Conservation (phyloP, 106 monocot genomes). For the Ottelia alismoides region DNA sequence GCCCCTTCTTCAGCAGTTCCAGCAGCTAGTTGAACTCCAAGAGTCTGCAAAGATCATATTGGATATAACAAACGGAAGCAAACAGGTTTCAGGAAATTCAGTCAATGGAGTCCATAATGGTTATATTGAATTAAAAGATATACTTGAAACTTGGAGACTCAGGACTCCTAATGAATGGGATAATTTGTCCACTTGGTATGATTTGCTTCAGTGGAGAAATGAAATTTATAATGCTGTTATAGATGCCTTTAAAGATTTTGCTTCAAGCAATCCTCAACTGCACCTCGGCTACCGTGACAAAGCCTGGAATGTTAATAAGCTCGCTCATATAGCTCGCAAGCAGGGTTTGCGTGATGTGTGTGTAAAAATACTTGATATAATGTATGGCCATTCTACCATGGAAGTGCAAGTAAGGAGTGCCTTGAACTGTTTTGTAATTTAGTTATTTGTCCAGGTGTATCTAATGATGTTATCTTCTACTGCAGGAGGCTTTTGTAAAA, state of each 20-base stretch:
- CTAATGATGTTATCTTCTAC: not conserved
- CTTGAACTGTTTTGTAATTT: not conserved
- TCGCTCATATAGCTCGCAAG: slow-evolving; percentile 90
- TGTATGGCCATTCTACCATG: slow-evolving; percentile 99
- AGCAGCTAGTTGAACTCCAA: slow-evolving; percentile 94
- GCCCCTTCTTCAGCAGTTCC: slow-evolving; percentile 92
- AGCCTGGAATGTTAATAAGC: slow-evolving; percentile 99
- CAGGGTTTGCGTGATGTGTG: slow-evolving; percentile 96
- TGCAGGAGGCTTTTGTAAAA: slow-evolving; percentile 99
- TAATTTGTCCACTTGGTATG: slow-evolving; percentile 88
- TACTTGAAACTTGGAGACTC: slow-evolving; percentile 95
- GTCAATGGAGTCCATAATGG: slow-evolving; percentile 42
- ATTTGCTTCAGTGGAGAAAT: slow-evolving; percentile 99
- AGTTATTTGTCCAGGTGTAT: not conserved
- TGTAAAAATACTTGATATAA: slow-evolving; percentile 92
- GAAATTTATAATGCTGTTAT: slow-evolving; percentile 97
- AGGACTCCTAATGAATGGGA: slow-evolving; percentile 99
- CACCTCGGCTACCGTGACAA: slow-evolving; percentile 98
- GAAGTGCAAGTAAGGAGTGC: slow-evolving; percentile 70
- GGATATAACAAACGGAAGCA: slow-evolving; percentile 90
- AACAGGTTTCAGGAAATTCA: slow-evolving; percentile 71
- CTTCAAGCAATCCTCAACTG: slow-evolving; percentile 78
- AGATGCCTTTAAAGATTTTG: slow-evolving; percentile 94
- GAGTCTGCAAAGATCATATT: slow-evolving; percentile 78
- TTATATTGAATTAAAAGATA: slow-evolving; percentile 95